Conservation (phyloP, 768 basidiomycete species). For the Pseudohyphozyma bogoriensis region DNA sequence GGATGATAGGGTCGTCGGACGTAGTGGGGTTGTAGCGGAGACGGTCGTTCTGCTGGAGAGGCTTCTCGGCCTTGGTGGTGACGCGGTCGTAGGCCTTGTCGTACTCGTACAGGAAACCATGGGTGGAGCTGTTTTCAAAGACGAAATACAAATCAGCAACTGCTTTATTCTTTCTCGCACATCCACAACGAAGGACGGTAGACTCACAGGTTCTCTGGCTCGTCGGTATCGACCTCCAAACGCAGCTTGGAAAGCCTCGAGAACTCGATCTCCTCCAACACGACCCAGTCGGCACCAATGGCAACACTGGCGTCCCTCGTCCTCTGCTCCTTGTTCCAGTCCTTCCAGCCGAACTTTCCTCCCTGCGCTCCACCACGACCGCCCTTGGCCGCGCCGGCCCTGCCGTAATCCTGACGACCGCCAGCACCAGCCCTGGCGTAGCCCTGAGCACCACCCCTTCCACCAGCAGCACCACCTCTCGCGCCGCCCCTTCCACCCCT, state of each 20-base stretch:
- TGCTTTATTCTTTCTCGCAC: neutral
- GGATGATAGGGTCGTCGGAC: constrained; percentile 93
- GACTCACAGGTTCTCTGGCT: constrained; percentile 81
- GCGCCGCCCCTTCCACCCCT: constrained; percentile 35
- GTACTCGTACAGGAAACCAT: constrained; percentile 83
- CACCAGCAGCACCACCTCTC: constrained; percentile 21
- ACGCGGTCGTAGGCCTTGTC: constrained; percentile 92
- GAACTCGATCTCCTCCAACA: constrained; percentile 96
- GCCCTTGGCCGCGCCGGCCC: constrained; percentile 39
- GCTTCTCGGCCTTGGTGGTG: constrained; percentile 82
- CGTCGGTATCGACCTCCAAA: constrained; percentile 71
- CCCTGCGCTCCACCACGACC: constrained; percentile 41
- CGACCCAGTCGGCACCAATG: constrained; percentile 83
- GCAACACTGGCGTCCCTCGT: constrained; percentile 85
- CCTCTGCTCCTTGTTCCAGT: constrained; percentile 87
- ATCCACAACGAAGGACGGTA: constrained; percentile 13
- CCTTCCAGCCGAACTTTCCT: constrained; percentile 70
- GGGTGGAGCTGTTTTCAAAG: constrained; percentile 51
- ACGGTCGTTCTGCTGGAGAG: constrained; percentile 83
- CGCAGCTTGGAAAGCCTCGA: constrained; percentile 79
- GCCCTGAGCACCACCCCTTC: constrained; percentile 42
- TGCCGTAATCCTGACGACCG: constrained; percentile 37
- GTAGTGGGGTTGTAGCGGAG: constrained; percentile 97
- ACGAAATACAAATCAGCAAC: constrained; percentile 6
- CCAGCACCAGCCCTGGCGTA: constrained; percentile 40